Evolutionary conservation across 2,329 filamentous ascomycete genomes (phyloP).

Genomic region (Dryadomyces quercivorus): DNA sequence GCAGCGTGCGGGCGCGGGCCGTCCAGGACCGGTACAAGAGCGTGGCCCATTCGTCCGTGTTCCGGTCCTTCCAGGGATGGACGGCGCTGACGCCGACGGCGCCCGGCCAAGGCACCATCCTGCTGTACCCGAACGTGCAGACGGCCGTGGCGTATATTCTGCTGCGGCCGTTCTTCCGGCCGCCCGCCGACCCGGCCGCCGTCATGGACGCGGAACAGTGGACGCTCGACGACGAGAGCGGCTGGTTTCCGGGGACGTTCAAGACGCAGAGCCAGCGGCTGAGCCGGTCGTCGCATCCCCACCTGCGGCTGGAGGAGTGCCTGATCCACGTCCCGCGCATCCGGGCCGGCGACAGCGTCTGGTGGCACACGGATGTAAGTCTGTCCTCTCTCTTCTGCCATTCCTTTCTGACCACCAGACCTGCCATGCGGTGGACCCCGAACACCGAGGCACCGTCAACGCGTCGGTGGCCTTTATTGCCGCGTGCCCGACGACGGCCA

Average conservation of each 20-base stretch:
- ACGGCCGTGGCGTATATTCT: slow-evolving; percentile 25
- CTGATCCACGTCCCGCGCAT: background rate
- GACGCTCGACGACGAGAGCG: slow-evolving; percentile 15
- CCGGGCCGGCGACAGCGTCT: background rate
- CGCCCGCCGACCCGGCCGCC: slow-evolving; percentile 17
- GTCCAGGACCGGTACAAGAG: slow-evolving; percentile 12
- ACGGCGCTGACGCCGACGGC: slow-evolving; percentile 25
- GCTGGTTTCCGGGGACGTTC: slow-evolving; percentile 22
- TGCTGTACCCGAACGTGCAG: slow-evolving; percentile 27
- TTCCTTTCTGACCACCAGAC: background rate
- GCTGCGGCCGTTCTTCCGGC: slow-evolving; percentile 27
- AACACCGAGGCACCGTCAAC: slow-evolving; percentile 4
- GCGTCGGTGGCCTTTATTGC: slow-evolving; percentile 6
- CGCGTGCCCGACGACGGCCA: slow-evolving; percentile 6
- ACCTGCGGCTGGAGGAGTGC: background rate
- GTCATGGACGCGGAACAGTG: slow-evolving; percentile 24
- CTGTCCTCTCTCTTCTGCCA: background rate
- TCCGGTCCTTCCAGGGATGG: slow-evolving; percentile 29
- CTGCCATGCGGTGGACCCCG: slow-evolving; percentile 9
- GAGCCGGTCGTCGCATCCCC: background rate
- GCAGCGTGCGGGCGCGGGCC: slow-evolving; percentile 21
- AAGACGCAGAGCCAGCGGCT: slow-evolving; percentile 19
- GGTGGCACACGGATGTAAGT: slow-evolving; percentile 10
- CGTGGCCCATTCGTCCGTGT: slow-evolving; percentile 23
- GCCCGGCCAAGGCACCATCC: slow-evolving; percentile 22